phyloP scores from a whole-genome alignment of 2,329 filamentous ascomycete genomes.

The Acephala macrosclerotiorum region DNA sequence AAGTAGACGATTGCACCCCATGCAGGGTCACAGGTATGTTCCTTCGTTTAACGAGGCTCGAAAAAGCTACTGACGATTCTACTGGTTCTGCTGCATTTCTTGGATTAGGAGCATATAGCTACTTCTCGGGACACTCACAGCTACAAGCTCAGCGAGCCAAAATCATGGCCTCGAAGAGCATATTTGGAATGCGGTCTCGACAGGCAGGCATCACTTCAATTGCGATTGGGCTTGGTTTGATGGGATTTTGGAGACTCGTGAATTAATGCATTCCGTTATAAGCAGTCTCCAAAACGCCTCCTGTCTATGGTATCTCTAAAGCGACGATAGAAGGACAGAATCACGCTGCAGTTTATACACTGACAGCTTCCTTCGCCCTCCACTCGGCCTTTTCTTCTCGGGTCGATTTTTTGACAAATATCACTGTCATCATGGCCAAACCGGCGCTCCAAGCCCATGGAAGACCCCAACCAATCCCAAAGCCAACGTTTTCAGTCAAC shows the following conservation, averaged over 20 bases:
- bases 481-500: constrained; percentile 34
- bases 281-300: background rate
- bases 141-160: constrained; percentile 69
- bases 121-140: constrained; percentile 76
- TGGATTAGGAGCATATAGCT: constrained; percentile 79
- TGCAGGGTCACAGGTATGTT: constrained; percentile 43
- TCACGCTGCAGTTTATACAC: background rate
- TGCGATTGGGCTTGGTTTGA: constrained; percentile 70
- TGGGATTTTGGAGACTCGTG: constrained; percentile 67
- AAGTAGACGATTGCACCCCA: constrained; percentile 49
- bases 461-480: constrained; percentile 41
- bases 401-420: constrained; percentile 32
- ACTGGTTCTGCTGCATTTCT: constrained; percentile 78
- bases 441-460: constrained; percentile 34
- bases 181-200: constrained; percentile 76
- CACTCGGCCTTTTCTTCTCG: constrained; percentile 33
- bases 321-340: background rate
- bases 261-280: constrained; percentile 33
- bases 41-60: background rate
- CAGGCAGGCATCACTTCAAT: constrained; percentile 71
- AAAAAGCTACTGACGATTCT: constrained; percentile 16
- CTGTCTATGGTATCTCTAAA: background rate
- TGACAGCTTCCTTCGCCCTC: constrained; percentile 25
- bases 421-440: constrained; percentile 30
- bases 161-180: constrained; percentile 73